phyloP scores from a whole-genome alignment of 163 green algal genomes.

The Picocystis sp. region DNA sequence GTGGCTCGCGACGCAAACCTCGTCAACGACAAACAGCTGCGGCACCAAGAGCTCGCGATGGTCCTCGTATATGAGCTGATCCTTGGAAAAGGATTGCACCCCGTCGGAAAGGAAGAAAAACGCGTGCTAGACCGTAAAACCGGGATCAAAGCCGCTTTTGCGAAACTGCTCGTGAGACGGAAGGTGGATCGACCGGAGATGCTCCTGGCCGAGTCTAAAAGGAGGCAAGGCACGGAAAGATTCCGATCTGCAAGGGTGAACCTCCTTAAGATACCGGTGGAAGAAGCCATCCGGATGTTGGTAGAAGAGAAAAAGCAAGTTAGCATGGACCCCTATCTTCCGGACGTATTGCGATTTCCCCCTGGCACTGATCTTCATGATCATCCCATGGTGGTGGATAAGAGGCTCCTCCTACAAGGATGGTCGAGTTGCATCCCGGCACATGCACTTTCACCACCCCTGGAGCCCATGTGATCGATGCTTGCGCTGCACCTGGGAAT shows the following conservation, averaged over 20 bases:
- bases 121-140: no score
- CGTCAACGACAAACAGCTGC: no score
- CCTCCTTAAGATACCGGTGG: slow-evolving; percentile 1
- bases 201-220: no score
- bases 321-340: slow-evolving; percentile 2
- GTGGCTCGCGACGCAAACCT: no score
- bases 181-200: no score
- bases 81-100: no score
- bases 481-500: slow-evolving; percentile 89
- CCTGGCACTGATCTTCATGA: slow-evolving; percentile 1
- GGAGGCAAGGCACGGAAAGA: no score
- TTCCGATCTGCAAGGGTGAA: slow-evolving; percentile 1
- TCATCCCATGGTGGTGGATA: slow-evolving; percentile 1
- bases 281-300: slow-evolving; percentile 1
- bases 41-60: no score
- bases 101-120: no score
- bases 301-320: neutral
- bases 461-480: slow-evolving; percentile 61
- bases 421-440: slow-evolving; percentile 78
- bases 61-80: no score
- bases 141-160: no score
- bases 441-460: slow-evolving; percentile 47
- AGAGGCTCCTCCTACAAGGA: slow-evolving; percentile 38
- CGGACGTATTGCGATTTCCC: slow-evolving; percentile 1
- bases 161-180: no score